phyloP scores from a whole-genome alignment of 169 alveolate genomes.

The Eimeria zaria region DNA sequence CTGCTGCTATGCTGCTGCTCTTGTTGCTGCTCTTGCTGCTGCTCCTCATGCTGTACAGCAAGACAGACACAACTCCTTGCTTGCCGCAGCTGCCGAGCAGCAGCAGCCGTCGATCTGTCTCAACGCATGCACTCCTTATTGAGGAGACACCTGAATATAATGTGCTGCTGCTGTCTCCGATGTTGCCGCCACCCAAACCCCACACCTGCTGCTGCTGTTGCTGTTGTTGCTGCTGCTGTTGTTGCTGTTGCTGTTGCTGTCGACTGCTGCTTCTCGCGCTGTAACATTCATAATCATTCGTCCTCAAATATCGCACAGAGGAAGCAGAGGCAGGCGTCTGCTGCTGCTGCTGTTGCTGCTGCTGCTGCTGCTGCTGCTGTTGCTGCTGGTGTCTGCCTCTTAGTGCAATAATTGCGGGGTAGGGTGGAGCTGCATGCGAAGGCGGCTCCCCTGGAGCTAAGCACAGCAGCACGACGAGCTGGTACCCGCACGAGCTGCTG shows the following conservation, averaged over 20 bases:
- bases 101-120: conserved; percentile 36
- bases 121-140: conserved; percentile 38
- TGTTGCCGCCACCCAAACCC: conserved; percentile 7
- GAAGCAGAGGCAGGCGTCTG: neutral
- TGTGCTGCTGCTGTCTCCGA: neutral
- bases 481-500: conserved; percentile 16
- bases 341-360: conserved; percentile 7
- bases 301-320: neutral
- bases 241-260: conserved; percentile 53
- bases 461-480: conserved; percentile 44
- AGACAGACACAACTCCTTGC: conserved; percentile 24
- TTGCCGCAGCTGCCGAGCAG: conserved; percentile 66
- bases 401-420: conserved; percentile 1
- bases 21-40: conserved; percentile 61
- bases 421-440: conserved; percentile 5
- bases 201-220: conserved; percentile 47
- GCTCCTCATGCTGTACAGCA: conserved; percentile 20
- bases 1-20: conserved; percentile 58
- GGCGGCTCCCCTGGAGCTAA: conserved; percentile 9
- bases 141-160: conserved; percentile 53
- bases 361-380: conserved; percentile 40
- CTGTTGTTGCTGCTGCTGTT: conserved; percentile 60
- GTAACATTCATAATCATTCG: neutral
- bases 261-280: neutral
- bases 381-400: conserved; percentile 39